Conservation (phyloP, 768 basidiomycete species). For the Lentinula edodes region DNA sequence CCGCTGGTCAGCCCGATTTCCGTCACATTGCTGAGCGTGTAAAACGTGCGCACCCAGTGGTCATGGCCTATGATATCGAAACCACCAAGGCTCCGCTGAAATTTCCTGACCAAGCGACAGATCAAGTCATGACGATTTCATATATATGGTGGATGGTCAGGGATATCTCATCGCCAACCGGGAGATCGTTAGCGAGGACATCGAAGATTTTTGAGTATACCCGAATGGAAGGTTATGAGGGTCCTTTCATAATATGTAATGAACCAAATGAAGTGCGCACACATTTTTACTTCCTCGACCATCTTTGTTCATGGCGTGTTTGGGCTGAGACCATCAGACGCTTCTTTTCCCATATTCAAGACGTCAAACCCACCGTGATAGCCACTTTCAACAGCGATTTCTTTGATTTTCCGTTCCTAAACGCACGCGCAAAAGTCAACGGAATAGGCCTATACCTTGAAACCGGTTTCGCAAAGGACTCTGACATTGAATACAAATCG, state of each 20-base stretch:
- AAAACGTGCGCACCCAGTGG: conserved; percentile 97
- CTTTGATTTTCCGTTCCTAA: conserved; percentile 98
- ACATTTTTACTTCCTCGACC: too few relatives aligned
- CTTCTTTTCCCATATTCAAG: conserved; percentile 93
- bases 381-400: conserved; percentile 99
- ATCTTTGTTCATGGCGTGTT: neutral
- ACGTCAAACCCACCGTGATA: conserved; percentile 93
- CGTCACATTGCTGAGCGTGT: conserved; percentile 74
- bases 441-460: conserved; percentile 97
- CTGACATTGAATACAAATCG: conserved; percentile 93
- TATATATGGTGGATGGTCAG: conserved; percentile 99
- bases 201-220: conserved; percentile 99
- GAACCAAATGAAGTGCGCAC: conserved; percentile 77
- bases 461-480: conserved; percentile 87
- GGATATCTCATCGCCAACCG: conserved; percentile 97
- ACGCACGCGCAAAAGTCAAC: conserved; percentile 75
- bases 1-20: conserved; percentile 73
- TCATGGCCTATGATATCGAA: conserved; percentile 99
- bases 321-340: conserved; percentile 76
- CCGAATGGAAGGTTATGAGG: conserved; percentile 95
- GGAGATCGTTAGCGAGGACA: conserved; percentile 95
- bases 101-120: conserved; percentile 92
- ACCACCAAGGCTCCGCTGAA: conserved; percentile 99
- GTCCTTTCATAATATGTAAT: conserved; percentile 94
- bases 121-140: conserved; percentile 99